phyloP scores from a whole-genome alignment of 768 basidiomycete species.

The Lactarius deliciosus region DNA sequence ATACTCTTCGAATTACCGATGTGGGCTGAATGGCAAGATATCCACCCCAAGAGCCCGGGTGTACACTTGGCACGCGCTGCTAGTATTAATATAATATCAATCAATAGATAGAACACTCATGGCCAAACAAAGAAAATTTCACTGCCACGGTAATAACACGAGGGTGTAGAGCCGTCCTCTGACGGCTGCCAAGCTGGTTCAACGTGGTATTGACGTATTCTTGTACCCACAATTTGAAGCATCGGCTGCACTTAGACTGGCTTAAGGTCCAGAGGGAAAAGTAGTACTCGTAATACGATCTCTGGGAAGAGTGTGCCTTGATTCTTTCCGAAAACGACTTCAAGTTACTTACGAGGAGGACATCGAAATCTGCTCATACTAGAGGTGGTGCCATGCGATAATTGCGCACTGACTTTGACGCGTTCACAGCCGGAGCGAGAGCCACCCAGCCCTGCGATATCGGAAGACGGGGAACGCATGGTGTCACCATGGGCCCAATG shows the following conservation, averaged over 20 bases:
- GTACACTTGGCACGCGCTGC: too few relatives aligned
- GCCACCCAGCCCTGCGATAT: not conserved
- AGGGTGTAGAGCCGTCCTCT: not conserved
- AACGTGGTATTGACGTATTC: not conserved
- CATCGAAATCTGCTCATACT: not conserved
- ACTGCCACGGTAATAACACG: too few relatives aligned
- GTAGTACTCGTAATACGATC: not conserved
- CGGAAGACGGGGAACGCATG: not conserved
- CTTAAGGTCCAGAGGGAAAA: too few relatives aligned
- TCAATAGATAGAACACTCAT: too few relatives aligned
- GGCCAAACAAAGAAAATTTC: too few relatives aligned
- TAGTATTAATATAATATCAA: too few relatives aligned
- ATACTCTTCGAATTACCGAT: not conserved
- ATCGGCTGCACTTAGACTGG: not conserved
- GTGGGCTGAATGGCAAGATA: not conserved
- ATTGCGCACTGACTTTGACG: not conserved
- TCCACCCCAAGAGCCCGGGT: not conserved
- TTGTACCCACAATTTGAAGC: not conserved
- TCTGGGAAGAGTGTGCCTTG: not conserved
- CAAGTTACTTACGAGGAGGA: not conserved
- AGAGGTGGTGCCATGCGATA: not conserved
- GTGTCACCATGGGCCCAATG: not conserved
- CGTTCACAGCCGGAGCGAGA: not conserved
- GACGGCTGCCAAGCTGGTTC: not conserved
- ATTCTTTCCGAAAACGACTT: not conserved